Evolutionary conservation across 805 yeast species (phyloP).

Genomic region (Sungouiella blattae): DNA sequence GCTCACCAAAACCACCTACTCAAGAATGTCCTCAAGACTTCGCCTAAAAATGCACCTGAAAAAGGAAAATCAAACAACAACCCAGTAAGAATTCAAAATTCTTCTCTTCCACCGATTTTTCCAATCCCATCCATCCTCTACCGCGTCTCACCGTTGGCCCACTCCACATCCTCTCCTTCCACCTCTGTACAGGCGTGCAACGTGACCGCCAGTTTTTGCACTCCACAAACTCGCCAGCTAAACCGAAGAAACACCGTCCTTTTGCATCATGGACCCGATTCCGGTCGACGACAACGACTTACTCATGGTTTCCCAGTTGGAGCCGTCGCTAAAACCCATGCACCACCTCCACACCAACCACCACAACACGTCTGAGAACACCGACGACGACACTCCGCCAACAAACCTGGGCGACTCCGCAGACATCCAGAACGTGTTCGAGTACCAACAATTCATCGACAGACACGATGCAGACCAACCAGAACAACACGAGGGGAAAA

Average conservation of each 20-base stretch:
- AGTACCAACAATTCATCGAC: constrained; percentile 3
- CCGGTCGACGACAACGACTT: constrained; percentile 2
- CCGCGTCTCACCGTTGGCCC: background rate
- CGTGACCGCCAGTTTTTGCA: background rate
- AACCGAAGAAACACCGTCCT: no score
- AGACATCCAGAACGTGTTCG: constrained; percentile 3
- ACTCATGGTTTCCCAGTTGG: constrained; percentile 1
- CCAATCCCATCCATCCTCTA: no score
- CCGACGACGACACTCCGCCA: background rate
- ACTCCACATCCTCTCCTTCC: background rate
- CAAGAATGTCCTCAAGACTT: no score
- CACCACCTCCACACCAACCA: no score
- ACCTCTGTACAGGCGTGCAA: constrained; percentile 1
- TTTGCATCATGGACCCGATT: background rate
- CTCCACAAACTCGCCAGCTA: background rate
- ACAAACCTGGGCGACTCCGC: background rate
- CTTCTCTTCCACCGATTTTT: no score
- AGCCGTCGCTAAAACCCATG: constrained; percentile 2
- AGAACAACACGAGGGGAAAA: constrained; percentile 6
- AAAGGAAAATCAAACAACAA: no score
- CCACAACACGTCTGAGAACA: background rate
- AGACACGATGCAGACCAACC: constrained; percentile 1
- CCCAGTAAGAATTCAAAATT: no score
- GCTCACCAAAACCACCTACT: no score
- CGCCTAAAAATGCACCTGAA: no score